These are phyloP conservation scores for Fusarium sp. DNA, from an alignment of 2,329 filamentous ascomycete species.

Conservation along the genomic window DNA sequence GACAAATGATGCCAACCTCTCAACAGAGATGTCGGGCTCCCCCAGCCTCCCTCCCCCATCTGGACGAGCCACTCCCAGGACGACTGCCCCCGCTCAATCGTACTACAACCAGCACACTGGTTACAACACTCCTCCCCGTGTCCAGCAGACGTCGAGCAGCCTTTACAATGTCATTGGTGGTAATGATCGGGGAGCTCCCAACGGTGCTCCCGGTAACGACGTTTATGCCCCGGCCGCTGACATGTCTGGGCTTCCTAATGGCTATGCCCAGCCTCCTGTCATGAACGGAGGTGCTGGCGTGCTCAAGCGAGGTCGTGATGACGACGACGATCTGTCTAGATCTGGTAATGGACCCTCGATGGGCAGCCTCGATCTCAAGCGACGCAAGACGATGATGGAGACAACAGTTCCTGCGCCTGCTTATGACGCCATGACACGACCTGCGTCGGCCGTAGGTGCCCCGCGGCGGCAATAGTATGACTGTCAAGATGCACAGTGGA, in stretches of 20 bases:
- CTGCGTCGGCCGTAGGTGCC: slow-evolving; percentile 59
- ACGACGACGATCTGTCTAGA: slow-evolving; percentile 71
- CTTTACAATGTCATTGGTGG: slow-evolving; percentile 92
- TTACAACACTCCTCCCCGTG: slow-evolving; percentile 84
- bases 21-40: slow-evolving; percentile 85
- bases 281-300: slow-evolving; percentile 72
- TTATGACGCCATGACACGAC: slow-evolving; percentile 64
- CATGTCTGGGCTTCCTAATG: slow-evolving; percentile 67
- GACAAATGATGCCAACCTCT: slow-evolving; percentile 81
- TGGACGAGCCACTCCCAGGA: slow-evolving; percentile 87
- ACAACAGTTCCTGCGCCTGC: slow-evolving; percentile 62
- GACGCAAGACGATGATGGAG: slow-evolving; percentile 82
- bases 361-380: slow-evolving; percentile 75
- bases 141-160: slow-evolving; percentile 77
- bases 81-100: slow-evolving; percentile 75
- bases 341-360: slow-evolving; percentile 61
- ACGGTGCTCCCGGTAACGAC: slow-evolving; percentile 73
- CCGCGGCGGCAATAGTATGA: slow-evolving; percentile 53
- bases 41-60: slow-evolving; percentile 83
- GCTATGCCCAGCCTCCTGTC: slow-evolving; percentile 65
- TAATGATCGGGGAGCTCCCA: slow-evolving; percentile 74
- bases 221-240: slow-evolving; percentile 77
- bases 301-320: slow-evolving; percentile 64
- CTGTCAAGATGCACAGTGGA: slow-evolving; percentile 6
- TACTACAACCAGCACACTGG: slow-evolving; percentile 78